These are phyloP conservation scores for Globisporangium ultimum DNA, from an alignment of 352 stramenopile species.

Conservation along the genomic window DNA sequence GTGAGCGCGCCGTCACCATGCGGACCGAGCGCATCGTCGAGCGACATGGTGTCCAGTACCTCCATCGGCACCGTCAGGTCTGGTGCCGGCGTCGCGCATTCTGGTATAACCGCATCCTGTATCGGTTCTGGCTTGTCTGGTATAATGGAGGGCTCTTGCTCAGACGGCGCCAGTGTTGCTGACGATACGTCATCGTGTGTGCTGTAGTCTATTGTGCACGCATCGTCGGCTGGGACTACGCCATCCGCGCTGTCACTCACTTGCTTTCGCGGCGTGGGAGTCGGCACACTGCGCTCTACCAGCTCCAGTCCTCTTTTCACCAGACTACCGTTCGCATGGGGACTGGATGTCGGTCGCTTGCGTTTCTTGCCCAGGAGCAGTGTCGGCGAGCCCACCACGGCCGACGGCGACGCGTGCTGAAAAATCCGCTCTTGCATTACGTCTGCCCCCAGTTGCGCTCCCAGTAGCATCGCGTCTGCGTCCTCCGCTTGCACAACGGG, in stretches of 20 bases:
- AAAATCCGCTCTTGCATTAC: neutral
- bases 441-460: neutral
- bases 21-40: slow-evolving; percentile 7
- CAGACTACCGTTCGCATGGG: neutral
- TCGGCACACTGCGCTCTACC: neutral
- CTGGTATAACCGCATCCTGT: neutral
- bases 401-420: neutral
- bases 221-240: too few species aligned
- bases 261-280: neutral
- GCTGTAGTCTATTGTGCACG: slow-evolving; percentile 2
- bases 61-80: neutral
- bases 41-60: slow-evolving; percentile 2
- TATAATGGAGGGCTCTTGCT: neutral
- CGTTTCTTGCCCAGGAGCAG: slow-evolving; percentile 41
- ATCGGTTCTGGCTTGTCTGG: neutral
- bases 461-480: neutral
- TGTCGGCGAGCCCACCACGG: too few species aligned
- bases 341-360: slow-evolving; percentile 30
- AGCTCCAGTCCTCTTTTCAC: neutral
- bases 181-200: neutral
- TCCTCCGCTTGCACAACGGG: neutral
- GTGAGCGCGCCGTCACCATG: too few species aligned
- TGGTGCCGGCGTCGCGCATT: neutral
- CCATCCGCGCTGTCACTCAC: neutral
- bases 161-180: neutral